Conservation (phyloP, 1,284 basidiomycete species). For the Coriolopsis trogii region DNA sequence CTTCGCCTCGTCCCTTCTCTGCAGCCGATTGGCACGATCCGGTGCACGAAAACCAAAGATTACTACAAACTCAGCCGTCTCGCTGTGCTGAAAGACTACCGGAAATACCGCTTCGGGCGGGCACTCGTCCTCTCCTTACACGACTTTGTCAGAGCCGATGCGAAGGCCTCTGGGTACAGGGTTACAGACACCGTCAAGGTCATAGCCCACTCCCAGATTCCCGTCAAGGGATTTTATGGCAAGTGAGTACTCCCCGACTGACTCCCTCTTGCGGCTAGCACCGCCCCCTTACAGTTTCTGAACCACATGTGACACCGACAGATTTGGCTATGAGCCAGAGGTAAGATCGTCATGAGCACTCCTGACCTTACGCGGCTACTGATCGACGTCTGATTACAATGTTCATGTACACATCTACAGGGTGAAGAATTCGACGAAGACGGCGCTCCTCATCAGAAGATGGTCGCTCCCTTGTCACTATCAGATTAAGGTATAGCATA, state of each 20-base stretch:
- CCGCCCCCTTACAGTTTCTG: conserved; percentile 13
- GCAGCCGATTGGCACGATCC: conserved; percentile 70
- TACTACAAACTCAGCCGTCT: conserved; percentile 75
- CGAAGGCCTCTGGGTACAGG: conserved; percentile 30
- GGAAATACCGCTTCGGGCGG: conserved; percentile 62
- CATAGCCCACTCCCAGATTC: conserved; percentile 69
- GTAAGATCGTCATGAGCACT: conserved; percentile 51
- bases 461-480: conserved; percentile 60
- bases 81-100: conserved; percentile 66
- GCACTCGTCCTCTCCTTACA: conserved; percentile 65
- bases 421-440: conserved; percentile 81
- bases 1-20: conserved; percentile 63
- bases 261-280: conserved; percentile 12
- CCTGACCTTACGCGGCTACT: too few species aligned
- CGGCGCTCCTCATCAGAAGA: conserved; percentile 78
- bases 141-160: conserved; percentile 51
- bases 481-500: conserved; percentile 28
- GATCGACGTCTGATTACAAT: conserved; percentile 20
- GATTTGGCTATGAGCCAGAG: conserved; percentile 72
- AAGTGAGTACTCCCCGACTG: conserved; percentile 51
- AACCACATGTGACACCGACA: conserved; percentile 34
- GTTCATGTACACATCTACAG: conserved; percentile 39
- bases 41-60: conserved; percentile 37
- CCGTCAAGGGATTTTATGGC: conserved; percentile 71
- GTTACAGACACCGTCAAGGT: conserved; percentile 40